Conservation (phyloP, 805 yeast genomes). For the Metschnikowia colocasiae region DNA sequence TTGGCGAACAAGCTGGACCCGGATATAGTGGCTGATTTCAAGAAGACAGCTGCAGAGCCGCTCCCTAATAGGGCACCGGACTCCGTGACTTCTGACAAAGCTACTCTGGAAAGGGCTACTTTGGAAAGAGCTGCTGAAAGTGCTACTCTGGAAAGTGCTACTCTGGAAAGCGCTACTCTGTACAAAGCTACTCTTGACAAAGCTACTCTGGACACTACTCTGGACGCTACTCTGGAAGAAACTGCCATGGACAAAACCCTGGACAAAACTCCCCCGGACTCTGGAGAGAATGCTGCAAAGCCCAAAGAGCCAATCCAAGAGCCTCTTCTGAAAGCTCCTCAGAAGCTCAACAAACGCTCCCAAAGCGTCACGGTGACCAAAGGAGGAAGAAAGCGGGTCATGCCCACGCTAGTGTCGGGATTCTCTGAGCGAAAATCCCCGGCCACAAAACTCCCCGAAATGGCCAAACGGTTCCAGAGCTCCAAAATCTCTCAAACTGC, state of each 20-base stretch:
- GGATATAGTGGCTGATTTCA: slow-evolving; percentile 1
- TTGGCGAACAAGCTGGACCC: background rate
- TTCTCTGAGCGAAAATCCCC: slow-evolving; percentile 23
- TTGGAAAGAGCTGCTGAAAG: too few relatives aligned
- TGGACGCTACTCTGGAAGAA: too few relatives aligned
- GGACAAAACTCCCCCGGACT: too few relatives aligned
- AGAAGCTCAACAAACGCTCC: slow-evolving; percentile 12
- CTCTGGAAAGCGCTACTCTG: too few relatives aligned
- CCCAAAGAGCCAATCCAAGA: background rate
- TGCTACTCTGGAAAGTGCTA: too few relatives aligned
- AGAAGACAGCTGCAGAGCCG: background rate
- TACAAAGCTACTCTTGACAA: too few relatives aligned
- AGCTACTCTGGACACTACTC: too few relatives aligned
- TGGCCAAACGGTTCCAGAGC: slow-evolving; percentile 3
- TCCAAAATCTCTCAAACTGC: slow-evolving; percentile 42
- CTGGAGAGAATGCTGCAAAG: too few relatives aligned
- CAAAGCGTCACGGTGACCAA: slow-evolving; percentile 63
- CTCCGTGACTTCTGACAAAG: too few relatives aligned
- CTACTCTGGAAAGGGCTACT: too few relatives aligned
- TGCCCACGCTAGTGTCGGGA: slow-evolving; percentile 61
- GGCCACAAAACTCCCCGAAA: background rate
- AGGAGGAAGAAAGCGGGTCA: slow-evolving; percentile 72
- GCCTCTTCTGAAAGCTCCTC: background rate
- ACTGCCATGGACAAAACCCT: too few relatives aligned
- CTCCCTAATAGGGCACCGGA: too few relatives aligned